Conservation (phyloP, 2,329 filamentous ascomycete species). For the Hypocrella siamensis region DNA sequence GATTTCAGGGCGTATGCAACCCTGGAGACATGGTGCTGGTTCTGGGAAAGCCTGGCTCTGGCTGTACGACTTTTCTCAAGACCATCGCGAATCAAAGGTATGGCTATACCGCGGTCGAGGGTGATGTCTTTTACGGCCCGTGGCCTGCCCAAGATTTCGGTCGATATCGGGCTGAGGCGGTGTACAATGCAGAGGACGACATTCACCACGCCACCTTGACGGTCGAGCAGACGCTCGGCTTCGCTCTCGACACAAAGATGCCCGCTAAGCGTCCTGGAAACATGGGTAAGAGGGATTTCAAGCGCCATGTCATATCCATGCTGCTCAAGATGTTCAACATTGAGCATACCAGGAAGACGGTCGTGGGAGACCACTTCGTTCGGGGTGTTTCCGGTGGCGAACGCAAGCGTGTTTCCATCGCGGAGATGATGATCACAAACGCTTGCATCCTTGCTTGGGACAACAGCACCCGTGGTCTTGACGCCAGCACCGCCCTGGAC, state of each 20-base stretch:
- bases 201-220: constrained; percentile 74
- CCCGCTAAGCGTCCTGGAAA: constrained; percentile 66
- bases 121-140: constrained; percentile 63
- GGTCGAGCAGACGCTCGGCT: constrained; percentile 73
- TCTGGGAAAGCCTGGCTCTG: constrained; percentile 59
- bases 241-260: constrained; percentile 73
- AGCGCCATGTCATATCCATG: constrained; percentile 56
- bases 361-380: constrained; percentile 70
- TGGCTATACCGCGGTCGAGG: constrained; percentile 38
- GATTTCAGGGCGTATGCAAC: constrained; percentile 54
- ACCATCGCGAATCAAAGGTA: constrained; percentile 49
- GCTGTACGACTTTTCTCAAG: constrained; percentile 56
- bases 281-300: constrained; percentile 58
- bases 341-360: constrained; percentile 70
- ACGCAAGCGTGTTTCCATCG: constrained; percentile 66
- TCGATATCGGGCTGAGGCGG: constrained; percentile 63
- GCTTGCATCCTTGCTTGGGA: constrained; percentile 63
- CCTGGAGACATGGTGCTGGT: constrained; percentile 85
- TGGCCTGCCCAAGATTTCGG: constrained; percentile 58
- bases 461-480: constrained; percentile 54
- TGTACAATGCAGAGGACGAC: constrained; percentile 71
- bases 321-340: constrained; percentile 90
- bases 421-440: constrained; percentile 66
- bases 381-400: constrained; percentile 70
- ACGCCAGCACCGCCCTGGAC: constrained; percentile 52